Conservation (phyloP, 2,329 filamentous ascomycete genomes). For the Pseudogymnoascus sp. region DNA sequence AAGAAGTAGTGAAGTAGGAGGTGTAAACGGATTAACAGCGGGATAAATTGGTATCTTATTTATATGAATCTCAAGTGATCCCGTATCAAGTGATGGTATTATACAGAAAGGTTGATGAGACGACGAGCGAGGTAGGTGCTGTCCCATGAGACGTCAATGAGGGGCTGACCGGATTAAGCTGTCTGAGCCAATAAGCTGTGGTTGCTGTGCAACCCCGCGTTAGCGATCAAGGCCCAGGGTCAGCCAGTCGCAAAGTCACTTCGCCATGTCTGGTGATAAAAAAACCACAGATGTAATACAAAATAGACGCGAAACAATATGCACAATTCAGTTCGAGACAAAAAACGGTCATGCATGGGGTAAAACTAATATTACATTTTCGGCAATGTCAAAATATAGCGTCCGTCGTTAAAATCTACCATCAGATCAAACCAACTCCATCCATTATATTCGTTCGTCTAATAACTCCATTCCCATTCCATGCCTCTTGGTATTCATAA, state of each 20-base stretch:
- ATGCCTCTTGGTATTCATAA: background rate
- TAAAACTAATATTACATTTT: constrained; percentile 1
- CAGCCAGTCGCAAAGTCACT: background rate
- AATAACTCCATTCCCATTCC: constrained; percentile 2
- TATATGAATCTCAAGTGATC: background rate
- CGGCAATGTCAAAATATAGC: background rate
- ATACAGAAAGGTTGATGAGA: background rate
- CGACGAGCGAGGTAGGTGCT: background rate
- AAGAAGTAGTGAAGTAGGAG: background rate
- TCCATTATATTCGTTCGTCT: background rate
- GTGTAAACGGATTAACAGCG: background rate
- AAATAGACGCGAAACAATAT: background rate
- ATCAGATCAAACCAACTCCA: background rate
- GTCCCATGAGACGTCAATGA: background rate
- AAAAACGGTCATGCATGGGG: background rate
- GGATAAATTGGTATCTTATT: background rate
- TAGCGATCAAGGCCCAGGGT: background rate
- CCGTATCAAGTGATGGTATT: background rate
- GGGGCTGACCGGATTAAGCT: background rate
- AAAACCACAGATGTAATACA: background rate
- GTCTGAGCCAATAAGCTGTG: background rate
- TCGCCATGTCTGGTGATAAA: background rate
- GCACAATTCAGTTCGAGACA: background rate
- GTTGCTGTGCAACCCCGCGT: background rate
- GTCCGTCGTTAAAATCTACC: background rate